Evolutionary conservation across 106 monocot species (phyloP).

Genomic region (Dendrobium chrysotoxum): DNA sequence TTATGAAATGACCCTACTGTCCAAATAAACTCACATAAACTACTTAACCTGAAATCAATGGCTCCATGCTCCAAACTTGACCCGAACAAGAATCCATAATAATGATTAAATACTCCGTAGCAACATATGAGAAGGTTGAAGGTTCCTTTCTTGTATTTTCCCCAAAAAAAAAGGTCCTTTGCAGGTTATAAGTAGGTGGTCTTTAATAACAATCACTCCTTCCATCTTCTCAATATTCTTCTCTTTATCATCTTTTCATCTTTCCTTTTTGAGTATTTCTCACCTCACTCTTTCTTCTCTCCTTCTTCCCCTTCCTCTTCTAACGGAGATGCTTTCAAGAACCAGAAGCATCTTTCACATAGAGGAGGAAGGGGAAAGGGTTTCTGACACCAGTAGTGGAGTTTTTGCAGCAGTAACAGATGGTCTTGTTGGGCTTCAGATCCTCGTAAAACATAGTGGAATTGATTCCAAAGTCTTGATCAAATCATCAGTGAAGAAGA

Average conservation of each 20-base stretch:
- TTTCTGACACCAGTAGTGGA: background rate
- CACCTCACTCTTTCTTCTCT: background rate
- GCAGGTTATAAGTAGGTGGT: background rate
- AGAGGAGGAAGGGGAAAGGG: conserved; percentile 4
- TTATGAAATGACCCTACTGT: no score
- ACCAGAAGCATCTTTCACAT: conserved; percentile 23
- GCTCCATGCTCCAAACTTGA: background rate
- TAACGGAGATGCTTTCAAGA: conserved; percentile 14
- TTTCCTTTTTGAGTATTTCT: no score
- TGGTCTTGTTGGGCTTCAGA: conserved; percentile 13
- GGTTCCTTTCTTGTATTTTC: background rate
- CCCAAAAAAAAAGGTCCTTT: background rate
- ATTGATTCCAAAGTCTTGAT: background rate
- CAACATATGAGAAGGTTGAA: background rate
- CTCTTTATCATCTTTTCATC: background rate
- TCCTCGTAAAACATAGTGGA: conserved; percentile 1
- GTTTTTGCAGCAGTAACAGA: background rate
- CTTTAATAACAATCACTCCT: background rate
- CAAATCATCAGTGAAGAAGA: background rate
- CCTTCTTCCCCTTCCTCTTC: background rate
- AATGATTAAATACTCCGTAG: no score
- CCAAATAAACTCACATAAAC: no score
- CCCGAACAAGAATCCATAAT: no score
- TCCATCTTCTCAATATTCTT: background rate
- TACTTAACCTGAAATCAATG: background rate